These are phyloP conservation scores for Paramecium octaurelia DNA, from an alignment of 73 alveolate species.

Conservation along the genomic window DNA sequence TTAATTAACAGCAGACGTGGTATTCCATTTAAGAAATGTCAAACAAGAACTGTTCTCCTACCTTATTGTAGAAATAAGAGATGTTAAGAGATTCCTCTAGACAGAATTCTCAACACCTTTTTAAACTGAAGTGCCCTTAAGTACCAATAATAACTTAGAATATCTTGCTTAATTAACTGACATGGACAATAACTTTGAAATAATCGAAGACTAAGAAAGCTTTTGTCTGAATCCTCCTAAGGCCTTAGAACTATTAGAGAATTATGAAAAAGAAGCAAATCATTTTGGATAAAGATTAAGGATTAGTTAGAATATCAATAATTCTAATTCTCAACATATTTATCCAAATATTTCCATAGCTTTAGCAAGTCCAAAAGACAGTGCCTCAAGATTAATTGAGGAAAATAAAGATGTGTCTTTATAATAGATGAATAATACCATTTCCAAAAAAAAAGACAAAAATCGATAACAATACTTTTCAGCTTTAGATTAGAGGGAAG, in stretches of 20 bases:
- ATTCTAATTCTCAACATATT: background rate
- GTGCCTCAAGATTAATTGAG: slow-evolving; percentile 6
- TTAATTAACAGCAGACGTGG: background rate
- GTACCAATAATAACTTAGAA: background rate
- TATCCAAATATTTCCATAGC: background rate
- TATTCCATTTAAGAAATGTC: background rate
- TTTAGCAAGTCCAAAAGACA: background rate
- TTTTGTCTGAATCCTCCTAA: background rate
- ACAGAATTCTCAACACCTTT: background rate
- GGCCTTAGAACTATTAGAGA: background rate
- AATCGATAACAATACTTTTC: background rate
- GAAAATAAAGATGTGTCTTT: background rate
- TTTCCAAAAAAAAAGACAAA: background rate
- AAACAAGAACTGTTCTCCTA: background rate
- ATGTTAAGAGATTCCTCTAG: background rate
- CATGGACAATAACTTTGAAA: background rate
- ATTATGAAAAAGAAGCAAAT: background rate
- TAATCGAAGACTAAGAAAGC: background rate
- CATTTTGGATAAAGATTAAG: background rate
- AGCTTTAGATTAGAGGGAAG: background rate
- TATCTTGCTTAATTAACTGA: background rate
- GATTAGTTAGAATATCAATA: background rate
- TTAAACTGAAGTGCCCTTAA: background rate
- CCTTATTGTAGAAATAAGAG: background rate
- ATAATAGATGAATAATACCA: background rate